Conservation (phyloP, 371 early-diverging fungal species). For the Dinochytrium kinnereticum region DNA sequence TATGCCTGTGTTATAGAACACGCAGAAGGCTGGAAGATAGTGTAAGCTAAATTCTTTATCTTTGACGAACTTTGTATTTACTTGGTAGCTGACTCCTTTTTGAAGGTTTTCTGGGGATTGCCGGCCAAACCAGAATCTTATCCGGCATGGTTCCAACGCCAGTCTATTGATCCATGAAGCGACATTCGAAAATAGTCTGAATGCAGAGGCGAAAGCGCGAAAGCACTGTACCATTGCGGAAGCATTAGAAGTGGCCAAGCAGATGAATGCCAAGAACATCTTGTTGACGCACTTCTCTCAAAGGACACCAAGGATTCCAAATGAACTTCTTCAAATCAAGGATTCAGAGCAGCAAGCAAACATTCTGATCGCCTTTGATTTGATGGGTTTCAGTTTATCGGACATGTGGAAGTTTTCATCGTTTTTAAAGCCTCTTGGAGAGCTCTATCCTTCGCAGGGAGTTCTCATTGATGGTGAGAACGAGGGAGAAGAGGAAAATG, state of each 20-base stretch:
- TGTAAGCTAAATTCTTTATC: conserved; percentile 18
- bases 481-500: conserved; percentile 4
- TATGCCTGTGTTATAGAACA: conserved; percentile 35
- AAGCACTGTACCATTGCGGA: conserved; percentile 90
- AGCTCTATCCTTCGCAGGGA: conserved; percentile 4
- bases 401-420: conserved; percentile 65
- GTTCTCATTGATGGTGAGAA: not conserved
- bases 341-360: not conserved
- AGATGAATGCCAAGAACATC: conserved; percentile 81
- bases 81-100: not conserved
- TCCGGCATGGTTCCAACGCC: conserved; percentile 65
- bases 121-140: conserved; percentile 81
- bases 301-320: conserved; percentile 56
- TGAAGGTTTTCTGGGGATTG: conserved; percentile 91
- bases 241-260: conserved; percentile 81
- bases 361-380: conserved; percentile 82
- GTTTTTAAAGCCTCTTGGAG: conserved; percentile 1
- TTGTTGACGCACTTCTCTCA: conserved; percentile 98
- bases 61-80: not conserved
- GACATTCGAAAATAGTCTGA: conserved; percentile 85
- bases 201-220: conserved; percentile 83
- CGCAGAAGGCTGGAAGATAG: conserved; percentile 25
- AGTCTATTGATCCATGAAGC: conserved; percentile 95
- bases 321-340: conserved; percentile 24
- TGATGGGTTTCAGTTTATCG: conserved; percentile 71